These are phyloP conservation scores for Verticillium longisporum DNA, from an alignment of 2,329 filamentous ascomycete species.

Conservation along the genomic window DNA sequence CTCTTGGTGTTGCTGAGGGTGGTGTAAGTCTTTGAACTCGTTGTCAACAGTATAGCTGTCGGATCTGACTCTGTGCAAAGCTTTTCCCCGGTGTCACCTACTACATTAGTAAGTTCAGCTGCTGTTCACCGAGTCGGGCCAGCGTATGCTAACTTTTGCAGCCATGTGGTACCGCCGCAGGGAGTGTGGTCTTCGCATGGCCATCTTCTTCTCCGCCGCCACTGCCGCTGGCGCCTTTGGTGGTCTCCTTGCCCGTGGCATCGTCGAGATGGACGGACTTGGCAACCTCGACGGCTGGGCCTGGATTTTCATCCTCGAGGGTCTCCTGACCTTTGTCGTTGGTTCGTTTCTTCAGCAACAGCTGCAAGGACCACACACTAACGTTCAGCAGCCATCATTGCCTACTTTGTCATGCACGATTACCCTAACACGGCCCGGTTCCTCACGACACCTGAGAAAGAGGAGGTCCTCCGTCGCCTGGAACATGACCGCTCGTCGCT, in stretches of 20 bases:
- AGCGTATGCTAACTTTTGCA: background rate
- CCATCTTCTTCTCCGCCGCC: conserved; percentile 52
- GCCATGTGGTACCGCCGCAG: conserved; percentile 51
- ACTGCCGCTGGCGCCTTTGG: conserved; percentile 57
- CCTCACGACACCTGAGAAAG: conserved; percentile 34
- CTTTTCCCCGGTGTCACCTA: background rate
- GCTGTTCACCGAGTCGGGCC: background rate
- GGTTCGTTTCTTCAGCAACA: conserved; percentile 25
- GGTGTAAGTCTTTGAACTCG: conserved; percentile 35
- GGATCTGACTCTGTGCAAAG: background rate
- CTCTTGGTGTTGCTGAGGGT: conserved; percentile 39
- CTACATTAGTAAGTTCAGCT: background rate
- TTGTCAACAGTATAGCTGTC: conserved; percentile 38
- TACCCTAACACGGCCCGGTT: conserved; percentile 48
- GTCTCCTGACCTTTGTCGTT: conserved; percentile 38
- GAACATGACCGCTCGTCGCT: conserved; percentile 34
- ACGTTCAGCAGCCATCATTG: conserved; percentile 34
- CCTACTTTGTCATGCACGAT: conserved; percentile 49
- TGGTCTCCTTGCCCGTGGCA: conserved; percentile 51
- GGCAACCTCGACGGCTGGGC: conserved; percentile 55
- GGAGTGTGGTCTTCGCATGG: conserved; percentile 56
- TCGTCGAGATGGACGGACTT: conserved; percentile 49
- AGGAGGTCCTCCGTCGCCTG: conserved; percentile 34
- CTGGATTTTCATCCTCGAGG: conserved; percentile 75
- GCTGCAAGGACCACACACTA: conserved; percentile 5